phyloP scores from a whole-genome alignment of 495 filamentous ascomycete genomes.

The Tuber indicum region DNA sequence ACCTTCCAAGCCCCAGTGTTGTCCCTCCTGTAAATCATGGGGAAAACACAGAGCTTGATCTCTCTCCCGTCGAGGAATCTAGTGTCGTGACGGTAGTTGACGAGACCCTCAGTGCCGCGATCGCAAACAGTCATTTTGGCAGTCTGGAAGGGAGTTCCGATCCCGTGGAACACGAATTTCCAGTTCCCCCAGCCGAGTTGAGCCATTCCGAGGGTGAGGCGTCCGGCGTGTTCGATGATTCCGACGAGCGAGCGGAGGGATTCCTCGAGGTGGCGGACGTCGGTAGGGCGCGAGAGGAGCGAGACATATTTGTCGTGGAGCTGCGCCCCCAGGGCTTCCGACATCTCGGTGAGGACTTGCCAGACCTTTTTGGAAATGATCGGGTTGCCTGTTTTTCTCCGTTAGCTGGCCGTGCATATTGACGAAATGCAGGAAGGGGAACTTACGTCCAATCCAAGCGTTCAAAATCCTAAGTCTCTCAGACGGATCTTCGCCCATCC shows the following conservation, averaged over 20 bases:
- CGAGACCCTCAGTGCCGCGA: slow-evolving; percentile 18
- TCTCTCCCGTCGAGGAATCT: slow-evolving; percentile 6
- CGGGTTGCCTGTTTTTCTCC: neutral
- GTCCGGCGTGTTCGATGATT: slow-evolving; percentile 24
- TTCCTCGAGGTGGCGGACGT: slow-evolving; percentile 28
- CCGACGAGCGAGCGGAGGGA: slow-evolving; percentile 18
- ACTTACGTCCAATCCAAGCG: neutral
- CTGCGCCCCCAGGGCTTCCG: neutral
- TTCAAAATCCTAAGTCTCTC: neutral
- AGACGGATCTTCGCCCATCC: neutral
- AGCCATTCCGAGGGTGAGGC: slow-evolving; percentile 14
- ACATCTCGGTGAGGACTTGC: neutral
- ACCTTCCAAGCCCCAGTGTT: slow-evolving; percentile 14
- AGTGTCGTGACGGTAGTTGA: slow-evolving; percentile 4
- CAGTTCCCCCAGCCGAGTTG: slow-evolving; percentile 21
- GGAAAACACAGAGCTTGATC: slow-evolving; percentile 22
- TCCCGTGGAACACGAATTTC: slow-evolving; percentile 17
- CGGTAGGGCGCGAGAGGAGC: slow-evolving; percentile 26
- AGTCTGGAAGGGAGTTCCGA: slow-evolving; percentile 2
- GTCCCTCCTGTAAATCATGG: slow-evolving; percentile 13
- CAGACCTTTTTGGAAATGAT: neutral
- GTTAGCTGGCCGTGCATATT: neutral
- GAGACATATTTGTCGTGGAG: slow-evolving; percentile 3
- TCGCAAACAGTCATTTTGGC: slow-evolving; percentile 21
- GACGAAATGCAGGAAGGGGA: neutral